phyloP scores from a whole-genome alignment of 2,329 filamentous ascomycete species.

The Gnomoniopsis sp. region DNA sequence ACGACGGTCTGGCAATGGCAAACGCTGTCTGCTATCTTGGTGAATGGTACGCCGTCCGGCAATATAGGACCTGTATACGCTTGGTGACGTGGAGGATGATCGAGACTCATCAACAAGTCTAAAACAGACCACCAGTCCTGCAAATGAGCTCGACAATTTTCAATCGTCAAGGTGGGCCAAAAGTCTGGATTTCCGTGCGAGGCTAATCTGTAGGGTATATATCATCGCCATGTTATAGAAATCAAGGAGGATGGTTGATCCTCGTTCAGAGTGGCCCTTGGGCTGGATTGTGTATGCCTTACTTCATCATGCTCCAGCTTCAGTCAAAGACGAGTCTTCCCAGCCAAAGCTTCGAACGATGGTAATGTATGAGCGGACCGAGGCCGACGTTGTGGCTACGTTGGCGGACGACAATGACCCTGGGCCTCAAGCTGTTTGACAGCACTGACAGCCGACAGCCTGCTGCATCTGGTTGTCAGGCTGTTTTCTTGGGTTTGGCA shows the following conservation, averaged over 20 bases:
- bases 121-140: background rate
- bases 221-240: background rate
- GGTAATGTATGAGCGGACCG: background rate
- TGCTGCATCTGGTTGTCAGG: background rate
- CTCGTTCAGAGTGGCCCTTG: slow-evolving; percentile 7
- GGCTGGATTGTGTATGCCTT: slow-evolving; percentile 1
- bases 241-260: slow-evolving; percentile 8
- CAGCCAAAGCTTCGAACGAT: too few relatives aligned
- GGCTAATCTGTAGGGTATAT: background rate
- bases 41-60: background rate
- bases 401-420: slow-evolving; percentile 18
- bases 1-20: too few relatives aligned
- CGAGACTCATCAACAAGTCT: background rate
- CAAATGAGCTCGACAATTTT: background rate
- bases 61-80: background rate
- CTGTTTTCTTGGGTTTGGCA: too few relatives aligned
- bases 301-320: slow-evolving; percentile 3
- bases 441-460: background rate
- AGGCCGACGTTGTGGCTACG: background rate
- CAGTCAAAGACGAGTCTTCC: background rate
- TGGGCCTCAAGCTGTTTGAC: slow-evolving; percentile 1
- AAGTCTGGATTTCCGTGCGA: background rate
- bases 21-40: background rate
- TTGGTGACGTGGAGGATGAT: background rate
- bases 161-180: background rate